A percentile compares a stretch with the other conserved stretches of the same genome.
Conservation (phyloP, 306 rosid genomes). For the Hippophae tibetana region DNA sequence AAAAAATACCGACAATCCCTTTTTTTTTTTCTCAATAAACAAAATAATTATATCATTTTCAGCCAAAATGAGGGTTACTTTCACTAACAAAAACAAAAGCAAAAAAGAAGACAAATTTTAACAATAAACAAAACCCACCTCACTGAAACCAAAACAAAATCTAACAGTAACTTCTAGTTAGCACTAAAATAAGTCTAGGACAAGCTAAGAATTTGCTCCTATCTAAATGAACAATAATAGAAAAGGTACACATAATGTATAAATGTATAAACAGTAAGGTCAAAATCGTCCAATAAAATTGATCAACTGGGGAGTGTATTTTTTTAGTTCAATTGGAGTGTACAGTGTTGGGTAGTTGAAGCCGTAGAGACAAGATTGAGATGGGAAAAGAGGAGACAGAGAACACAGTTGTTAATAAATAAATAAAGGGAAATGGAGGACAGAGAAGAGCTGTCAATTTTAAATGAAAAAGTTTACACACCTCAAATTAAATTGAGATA, state of each 20-base stretch:
- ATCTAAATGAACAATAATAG: not conserved
- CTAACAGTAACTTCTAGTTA: no score
- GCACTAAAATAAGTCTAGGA: no score
- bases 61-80: no score
- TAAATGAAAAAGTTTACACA: not conserved
- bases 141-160: no score
- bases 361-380: not conserved
- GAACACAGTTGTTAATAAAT: not conserved
- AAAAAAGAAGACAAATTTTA: no score
- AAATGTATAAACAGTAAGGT: not conserved
- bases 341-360: not conserved
- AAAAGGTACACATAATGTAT: not conserved
- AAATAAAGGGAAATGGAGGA: not conserved
- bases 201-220: no score
- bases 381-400: slow-evolving; percentile 4
- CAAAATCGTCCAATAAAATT: slow-evolving; percentile 1
- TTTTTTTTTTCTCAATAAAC: not conserved
- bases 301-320: not conserved
- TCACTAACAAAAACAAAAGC: no score
- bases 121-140: no score
- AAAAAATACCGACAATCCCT: not conserved
- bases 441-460: slow-evolving; percentile 8
- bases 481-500: no score
- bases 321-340: not conserved
- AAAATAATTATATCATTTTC: not conserved